phyloP scores from a whole-genome alignment of 257 asterid genomes.

The Knoxia roxburghii region DNA sequence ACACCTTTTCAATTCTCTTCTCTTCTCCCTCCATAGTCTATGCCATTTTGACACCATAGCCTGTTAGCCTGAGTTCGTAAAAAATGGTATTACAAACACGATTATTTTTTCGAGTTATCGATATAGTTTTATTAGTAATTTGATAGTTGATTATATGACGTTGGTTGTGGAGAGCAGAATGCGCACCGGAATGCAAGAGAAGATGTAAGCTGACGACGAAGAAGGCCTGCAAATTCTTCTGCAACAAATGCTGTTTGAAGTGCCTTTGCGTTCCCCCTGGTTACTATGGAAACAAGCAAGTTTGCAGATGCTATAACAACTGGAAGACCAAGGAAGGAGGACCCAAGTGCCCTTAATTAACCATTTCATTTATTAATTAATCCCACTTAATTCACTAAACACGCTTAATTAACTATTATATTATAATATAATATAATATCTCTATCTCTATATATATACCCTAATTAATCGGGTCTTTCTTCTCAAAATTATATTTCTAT shows the following conservation, averaged over 20 bases:
- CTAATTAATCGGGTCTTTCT: no score
- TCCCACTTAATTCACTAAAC: no score
- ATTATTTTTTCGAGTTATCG: no score
- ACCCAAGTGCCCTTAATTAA: constrained; percentile 43
- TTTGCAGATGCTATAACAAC: constrained; percentile 41
- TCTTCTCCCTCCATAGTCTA: no score
- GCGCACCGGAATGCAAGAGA: constrained; percentile 27
- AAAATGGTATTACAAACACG: no score
- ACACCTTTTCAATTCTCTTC: no score
- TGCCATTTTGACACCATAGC: no score
- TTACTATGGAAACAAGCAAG: constrained; percentile 41
- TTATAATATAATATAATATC: background rate
- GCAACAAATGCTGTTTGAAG: constrained; percentile 48
- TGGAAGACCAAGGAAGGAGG: constrained; percentile 64
- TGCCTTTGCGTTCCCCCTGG: constrained; percentile 71
- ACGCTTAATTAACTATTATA: background rate
- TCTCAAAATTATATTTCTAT: no score
- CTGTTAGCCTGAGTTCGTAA: no score
- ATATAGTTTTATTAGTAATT: no score
- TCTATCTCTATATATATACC: no score
- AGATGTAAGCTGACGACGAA: constrained; percentile 41
- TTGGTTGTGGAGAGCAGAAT: constrained; percentile 25
- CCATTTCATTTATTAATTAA: background rate
- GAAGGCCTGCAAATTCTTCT: constrained; percentile 38
- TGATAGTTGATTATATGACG: no score